Conservation (phyloP, 768 basidiomycete genomes). For the Xerocomus brunneocitrinus region DNA sequence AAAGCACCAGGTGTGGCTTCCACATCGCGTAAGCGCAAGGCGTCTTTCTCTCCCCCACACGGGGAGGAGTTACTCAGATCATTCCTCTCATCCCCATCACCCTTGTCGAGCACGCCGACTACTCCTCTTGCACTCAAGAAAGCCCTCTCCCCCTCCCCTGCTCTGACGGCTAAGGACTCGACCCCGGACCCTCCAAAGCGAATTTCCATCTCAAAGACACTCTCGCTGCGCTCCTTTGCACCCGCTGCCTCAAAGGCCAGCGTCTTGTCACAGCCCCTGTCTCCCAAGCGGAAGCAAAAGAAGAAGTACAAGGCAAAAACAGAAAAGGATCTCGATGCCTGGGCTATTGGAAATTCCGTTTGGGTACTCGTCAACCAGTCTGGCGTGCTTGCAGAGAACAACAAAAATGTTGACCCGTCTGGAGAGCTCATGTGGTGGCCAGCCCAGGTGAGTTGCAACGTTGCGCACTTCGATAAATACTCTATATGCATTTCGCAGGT, state of each 20-base stretch:
- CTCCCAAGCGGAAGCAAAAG: constrained; percentile 21
- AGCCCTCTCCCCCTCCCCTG: constrained; percentile 19
- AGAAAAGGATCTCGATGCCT: constrained; percentile 4
- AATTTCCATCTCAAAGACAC: constrained; percentile 6
- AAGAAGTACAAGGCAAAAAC: constrained; percentile 1
- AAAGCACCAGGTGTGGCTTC: constrained; percentile 9
- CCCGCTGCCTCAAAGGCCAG: constrained; percentile 9
- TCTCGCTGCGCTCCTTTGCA: constrained; percentile 9
- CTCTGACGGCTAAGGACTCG: background rate
- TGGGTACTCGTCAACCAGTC: constrained; percentile 50
- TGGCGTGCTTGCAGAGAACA: constrained; percentile 33
- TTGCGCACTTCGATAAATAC: background rate
- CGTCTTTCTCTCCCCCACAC: constrained; percentile 5
- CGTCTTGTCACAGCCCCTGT: constrained; percentile 18
- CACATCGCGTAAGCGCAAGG: constrained; percentile 29
- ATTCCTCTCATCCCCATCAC: constrained; percentile 19
- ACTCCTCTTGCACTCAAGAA: constrained; percentile 10
- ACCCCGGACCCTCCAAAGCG: constrained; percentile 3
- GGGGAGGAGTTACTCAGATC: constrained; percentile 7
- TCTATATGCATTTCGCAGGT: constrained; percentile 15
- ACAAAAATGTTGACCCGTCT: constrained; percentile 16
- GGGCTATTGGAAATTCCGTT: constrained; percentile 38
- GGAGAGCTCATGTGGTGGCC: constrained; percentile 62
- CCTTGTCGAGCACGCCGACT: constrained; percentile 25
- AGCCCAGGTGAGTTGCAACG: constrained; percentile 45